phyloP scores from a whole-genome alignment of 1,284 basidiomycete species.

The Ustilago loliicola region DNA sequence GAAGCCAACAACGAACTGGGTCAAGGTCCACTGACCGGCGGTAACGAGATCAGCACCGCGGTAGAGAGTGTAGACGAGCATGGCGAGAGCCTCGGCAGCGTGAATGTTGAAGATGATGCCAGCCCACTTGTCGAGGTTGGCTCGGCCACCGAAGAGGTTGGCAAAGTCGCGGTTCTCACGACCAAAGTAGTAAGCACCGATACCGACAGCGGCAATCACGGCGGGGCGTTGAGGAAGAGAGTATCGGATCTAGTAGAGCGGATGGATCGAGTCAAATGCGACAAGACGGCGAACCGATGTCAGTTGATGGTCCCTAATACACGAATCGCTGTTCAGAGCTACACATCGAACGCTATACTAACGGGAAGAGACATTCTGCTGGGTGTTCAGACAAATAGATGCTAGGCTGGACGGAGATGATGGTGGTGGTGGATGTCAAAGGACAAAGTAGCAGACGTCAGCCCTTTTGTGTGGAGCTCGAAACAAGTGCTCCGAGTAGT shows the following conservation, averaged over 20 bases:
- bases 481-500: neutral
- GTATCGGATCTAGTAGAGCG: slow-evolving; percentile 28
- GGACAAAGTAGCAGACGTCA: neutral
- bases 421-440: slow-evolving; percentile 1
- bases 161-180: slow-evolving; percentile 37
- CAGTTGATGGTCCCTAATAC: neutral
- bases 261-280: neutral
- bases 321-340: neutral
- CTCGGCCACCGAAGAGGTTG: slow-evolving; percentile 34
- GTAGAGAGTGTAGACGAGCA: slow-evolving; percentile 42
- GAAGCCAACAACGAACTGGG: slow-evolving; percentile 52
- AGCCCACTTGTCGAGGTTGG: slow-evolving; percentile 41
- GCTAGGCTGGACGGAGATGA: neutral
- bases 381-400: neutral
- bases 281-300: neutral
- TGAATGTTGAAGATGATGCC: slow-evolving; percentile 30
- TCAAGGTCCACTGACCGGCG: slow-evolving; percentile 41
- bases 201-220: slow-evolving; percentile 4
- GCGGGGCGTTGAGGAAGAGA: slow-evolving; percentile 41
- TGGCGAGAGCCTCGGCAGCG: slow-evolving; percentile 40
- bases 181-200: slow-evolving; percentile 38
- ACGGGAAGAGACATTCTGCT: slow-evolving; percentile 1
- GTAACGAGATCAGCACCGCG: slow-evolving; percentile 41
- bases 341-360: neutral
- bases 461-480: neutral